Base-by-base conservation (phyloP, 305 asterid species). In the Fraxinus floribunda region DNA sequence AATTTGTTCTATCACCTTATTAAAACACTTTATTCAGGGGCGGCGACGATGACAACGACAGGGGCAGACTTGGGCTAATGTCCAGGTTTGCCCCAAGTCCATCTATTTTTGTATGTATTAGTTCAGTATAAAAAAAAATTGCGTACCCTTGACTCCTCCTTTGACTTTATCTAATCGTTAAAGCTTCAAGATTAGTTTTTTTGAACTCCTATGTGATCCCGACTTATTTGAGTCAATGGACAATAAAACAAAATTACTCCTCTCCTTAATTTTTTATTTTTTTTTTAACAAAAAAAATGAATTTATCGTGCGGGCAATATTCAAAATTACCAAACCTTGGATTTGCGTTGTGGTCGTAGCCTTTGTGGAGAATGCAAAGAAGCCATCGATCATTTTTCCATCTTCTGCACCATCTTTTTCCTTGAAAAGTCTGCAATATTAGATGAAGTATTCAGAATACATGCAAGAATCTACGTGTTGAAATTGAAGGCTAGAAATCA, bases 321-420 rank as follows among this genome's bases (percentile, higher is more conserved):
- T 55, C 66, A 77, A 80, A 29, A 35, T 73, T 81, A 70, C 84
- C 82, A 55, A 71, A 83, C 85, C 85, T 85, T 49, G 55, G 77
- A 80, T 44, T n/a, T 20, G 32, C 72, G 55, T 82, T 24, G 62
- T 15, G 39, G 22, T 34, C 11, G 64, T 26, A 7, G 52, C 29
- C 13, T 4, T 16, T 16, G 7, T 52, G 18, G n/a, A 8, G 22
- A 15, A 52, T 15, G 62, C 26, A 24, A 24, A 24, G 26, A 24
- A 24, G 26, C 26, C 77, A 64, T 62, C 29, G 39, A 18, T 57
- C 10, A 57, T n/a, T 73, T 80, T 74, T 77, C 85, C 64, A 64
- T 80, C 78, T 22, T 64, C 18, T 20, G 32, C 24, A 0, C 32
- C 35, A 22, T 81, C 78, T 20, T 77, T 78, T 72, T 72, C 80